phyloP scores from a whole-genome alignment of 768 basidiomycete genomes.

The Termitomyces sp. region DNA sequence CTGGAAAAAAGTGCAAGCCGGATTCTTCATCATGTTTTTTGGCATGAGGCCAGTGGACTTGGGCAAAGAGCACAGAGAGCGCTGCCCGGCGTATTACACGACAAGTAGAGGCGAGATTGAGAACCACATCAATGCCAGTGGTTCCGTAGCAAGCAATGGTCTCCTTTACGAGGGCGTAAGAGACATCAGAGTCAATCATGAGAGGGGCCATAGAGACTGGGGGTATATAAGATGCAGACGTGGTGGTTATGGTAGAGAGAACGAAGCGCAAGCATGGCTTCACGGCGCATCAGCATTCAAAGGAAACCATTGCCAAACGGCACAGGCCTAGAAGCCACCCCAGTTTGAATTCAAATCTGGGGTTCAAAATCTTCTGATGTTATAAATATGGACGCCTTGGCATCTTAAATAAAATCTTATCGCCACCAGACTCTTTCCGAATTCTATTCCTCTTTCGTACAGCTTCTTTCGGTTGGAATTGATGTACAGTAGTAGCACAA shows the following conservation, averaged over 20 bases:
- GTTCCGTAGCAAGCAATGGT: conserved; percentile 12
- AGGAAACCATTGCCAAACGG: conserved; percentile 5
- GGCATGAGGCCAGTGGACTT: conserved; percentile 36
- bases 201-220: background rate
- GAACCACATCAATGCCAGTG: conserved; percentile 14
- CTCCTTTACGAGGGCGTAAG: conserved; percentile 20
- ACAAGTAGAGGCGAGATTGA: conserved; percentile 22
- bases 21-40: conserved; percentile 29
- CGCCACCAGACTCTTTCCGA: conserved; percentile 1
- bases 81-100: conserved; percentile 21
- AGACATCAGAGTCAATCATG: conserved; percentile 20
- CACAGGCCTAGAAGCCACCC: conserved; percentile 9
- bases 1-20: conserved; percentile 35
- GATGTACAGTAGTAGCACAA: background rate
- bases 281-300: too few relatives aligned
- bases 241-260: conserved; percentile 6
- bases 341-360: conserved; percentile 19
- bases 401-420: conserved; percentile 10
- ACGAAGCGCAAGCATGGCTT: background rate
- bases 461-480: conserved; percentile 1
- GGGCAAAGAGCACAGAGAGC: conserved; percentile 26
- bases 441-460: background rate
- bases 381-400: conserved; percentile 15
- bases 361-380: conserved; percentile 19
- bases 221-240: background rate